Conservation (phyloP, 2,329 filamentous ascomycete species). For the Cladosporium halotolerans region DNA sequence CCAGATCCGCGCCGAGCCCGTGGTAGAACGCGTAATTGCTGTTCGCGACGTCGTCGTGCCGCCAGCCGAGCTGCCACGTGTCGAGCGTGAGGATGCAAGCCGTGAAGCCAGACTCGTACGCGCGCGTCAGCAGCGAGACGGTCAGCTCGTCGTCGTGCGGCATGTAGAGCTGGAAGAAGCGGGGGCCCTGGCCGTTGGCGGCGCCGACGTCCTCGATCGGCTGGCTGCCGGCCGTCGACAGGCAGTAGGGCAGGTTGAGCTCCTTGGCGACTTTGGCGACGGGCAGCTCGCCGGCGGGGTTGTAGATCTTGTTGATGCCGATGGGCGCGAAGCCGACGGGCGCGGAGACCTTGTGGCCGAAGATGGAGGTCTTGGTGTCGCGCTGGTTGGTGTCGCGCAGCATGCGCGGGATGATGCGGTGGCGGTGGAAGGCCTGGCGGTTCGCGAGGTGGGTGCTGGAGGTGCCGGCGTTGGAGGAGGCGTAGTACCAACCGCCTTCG, state of each 20-base stretch:
- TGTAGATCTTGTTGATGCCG: slow-evolving; percentile 61
- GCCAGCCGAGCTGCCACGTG: slow-evolving; percentile 59
- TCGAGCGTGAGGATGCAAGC: slow-evolving; percentile 57
- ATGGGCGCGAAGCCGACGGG: slow-evolving; percentile 61
- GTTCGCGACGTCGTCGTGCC: slow-evolving; percentile 51
- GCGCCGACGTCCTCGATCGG: slow-evolving; percentile 53
- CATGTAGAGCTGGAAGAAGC: slow-evolving; percentile 61
- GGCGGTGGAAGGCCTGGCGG: slow-evolving; percentile 58
- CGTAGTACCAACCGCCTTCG: slow-evolving; percentile 54
- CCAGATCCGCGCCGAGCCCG: slow-evolving; percentile 53
- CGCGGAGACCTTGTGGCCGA: slow-evolving; percentile 53
- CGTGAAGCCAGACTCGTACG: slow-evolving; percentile 49
- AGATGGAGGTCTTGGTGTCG: slow-evolving; percentile 53
- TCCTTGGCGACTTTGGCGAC: slow-evolving; percentile 57
- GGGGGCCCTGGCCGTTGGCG: slow-evolving; percentile 47
- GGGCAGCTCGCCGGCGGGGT: slow-evolving; percentile 51
- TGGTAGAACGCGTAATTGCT: slow-evolving; percentile 60
- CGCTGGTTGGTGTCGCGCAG: slow-evolving; percentile 56
- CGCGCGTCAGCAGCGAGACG: slow-evolving; percentile 50
- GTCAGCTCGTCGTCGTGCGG: slow-evolving; percentile 57
- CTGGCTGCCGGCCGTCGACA: slow-evolving; percentile 52
- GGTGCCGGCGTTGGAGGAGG: slow-evolving; percentile 52
- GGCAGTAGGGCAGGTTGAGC: slow-evolving; percentile 53
- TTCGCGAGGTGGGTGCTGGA: slow-evolving; percentile 52
- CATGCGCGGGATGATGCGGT: slow-evolving; percentile 56